Percentiles rank a stretch among this genome's conserved stretches.
These are phyloP conservation scores for Dendrocalamus latiflorus DNA, from an alignment of 202 grass and related monocot species.

Conservation along the genomic window DNA sequence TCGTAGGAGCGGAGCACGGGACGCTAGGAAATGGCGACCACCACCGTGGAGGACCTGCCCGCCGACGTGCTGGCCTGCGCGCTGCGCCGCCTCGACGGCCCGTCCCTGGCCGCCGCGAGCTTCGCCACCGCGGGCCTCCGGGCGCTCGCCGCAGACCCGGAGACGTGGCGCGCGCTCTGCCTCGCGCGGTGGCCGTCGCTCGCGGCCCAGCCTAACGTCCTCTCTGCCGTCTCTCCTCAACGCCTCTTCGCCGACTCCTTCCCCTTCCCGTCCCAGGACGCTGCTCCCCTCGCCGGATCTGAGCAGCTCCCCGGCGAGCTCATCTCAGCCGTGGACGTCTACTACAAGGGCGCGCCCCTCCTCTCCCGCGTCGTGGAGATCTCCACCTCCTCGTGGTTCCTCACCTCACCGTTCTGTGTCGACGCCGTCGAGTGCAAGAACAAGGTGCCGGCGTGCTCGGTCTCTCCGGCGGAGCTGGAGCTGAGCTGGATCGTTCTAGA, in stretches of 20 bases:
- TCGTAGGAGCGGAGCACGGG: no score
- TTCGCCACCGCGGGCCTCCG: slow-evolving; percentile 50
- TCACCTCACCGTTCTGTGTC: slow-evolving; percentile 63
- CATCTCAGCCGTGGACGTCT: slow-evolving; percentile 68
- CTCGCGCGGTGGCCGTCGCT: slow-evolving; percentile 66
- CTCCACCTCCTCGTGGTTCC: slow-evolving; percentile 59
- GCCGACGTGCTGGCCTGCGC: slow-evolving; percentile 64
- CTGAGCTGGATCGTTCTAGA: slow-evolving; percentile 69
- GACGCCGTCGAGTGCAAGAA: slow-evolving; percentile 44
- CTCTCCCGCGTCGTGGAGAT: slow-evolving; percentile 57
- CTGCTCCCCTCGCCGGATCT: not conserved
- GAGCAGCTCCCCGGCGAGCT: slow-evolving; percentile 33
- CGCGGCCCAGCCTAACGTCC: not conserved
- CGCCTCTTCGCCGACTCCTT: slow-evolving; percentile 73
- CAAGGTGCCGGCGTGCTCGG: not conserved
- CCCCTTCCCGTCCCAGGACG: slow-evolving; percentile 44
- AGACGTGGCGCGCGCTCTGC: slow-evolving; percentile 73
- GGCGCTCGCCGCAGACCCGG: slow-evolving; percentile 48
- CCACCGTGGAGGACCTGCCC: slow-evolving; percentile 69
- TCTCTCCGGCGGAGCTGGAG: slow-evolving; percentile 34
- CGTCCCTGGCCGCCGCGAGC: slow-evolving; percentile 57
- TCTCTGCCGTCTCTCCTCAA: not conserved
- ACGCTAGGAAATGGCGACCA: not conserved
- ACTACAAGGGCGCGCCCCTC: slow-evolving; percentile 35
- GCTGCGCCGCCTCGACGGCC: slow-evolving; percentile 69